These are phyloP conservation scores for Yarrowia sp. DNA, from an alignment of 805 yeast species.

Conservation along the genomic window DNA sequence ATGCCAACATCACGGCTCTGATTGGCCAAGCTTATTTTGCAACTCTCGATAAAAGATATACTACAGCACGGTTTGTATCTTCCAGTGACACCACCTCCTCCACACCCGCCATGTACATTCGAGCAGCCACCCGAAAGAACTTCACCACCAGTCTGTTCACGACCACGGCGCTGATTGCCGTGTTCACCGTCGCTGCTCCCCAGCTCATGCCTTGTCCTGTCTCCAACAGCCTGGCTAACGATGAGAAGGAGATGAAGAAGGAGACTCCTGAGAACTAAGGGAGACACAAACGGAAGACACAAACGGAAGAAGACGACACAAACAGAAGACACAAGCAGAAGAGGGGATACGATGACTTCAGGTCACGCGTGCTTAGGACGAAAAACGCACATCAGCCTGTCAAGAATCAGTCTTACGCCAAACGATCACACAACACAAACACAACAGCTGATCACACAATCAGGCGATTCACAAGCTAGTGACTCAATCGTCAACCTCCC, in stretches of 20 bases:
- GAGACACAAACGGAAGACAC: background rate
- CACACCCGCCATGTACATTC: conserved; percentile 56
- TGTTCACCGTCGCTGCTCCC: conserved; percentile 64
- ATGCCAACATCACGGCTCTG: conserved; percentile 7
- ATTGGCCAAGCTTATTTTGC: conserved; percentile 23
- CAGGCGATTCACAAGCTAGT: background rate
- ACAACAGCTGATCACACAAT: no score
- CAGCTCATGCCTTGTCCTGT: conserved; percentile 51
- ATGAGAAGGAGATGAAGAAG: conserved; percentile 25
- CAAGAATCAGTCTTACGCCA: no score
- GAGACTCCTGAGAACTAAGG: background rate
- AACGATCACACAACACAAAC: no score
- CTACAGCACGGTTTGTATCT: no score
- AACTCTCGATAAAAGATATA: background rate
- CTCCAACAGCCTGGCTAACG: conserved; percentile 1
- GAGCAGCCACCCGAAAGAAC: conserved; percentile 62
- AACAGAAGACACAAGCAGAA: background rate
- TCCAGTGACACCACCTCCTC: background rate
- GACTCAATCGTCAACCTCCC: no score
- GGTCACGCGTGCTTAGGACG: no score
- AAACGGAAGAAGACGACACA: background rate
- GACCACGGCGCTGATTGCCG: conserved; percentile 76
- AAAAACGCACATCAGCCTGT: no score
- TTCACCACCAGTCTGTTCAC: conserved; percentile 72
- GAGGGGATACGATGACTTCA: no score